Evolutionary conservation across 495 filamentous ascomycete genomes (phyloP).

Genomic region (Penicillium cosmopolitanum): DNA sequence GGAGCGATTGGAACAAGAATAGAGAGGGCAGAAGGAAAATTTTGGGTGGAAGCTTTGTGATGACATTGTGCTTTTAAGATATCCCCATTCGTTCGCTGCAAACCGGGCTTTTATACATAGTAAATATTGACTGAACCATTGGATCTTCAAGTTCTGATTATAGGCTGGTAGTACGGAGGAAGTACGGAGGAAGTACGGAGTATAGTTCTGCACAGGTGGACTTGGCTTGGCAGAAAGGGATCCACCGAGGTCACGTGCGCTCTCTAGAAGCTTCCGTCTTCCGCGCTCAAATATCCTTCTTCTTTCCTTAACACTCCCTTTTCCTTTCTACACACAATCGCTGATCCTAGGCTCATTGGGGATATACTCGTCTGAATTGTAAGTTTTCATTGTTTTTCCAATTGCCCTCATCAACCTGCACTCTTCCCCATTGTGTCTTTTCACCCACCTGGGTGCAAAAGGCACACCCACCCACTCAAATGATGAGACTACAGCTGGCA

Average conservation of each 20-base stretch:
- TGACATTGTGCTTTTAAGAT: constrained; percentile 27
- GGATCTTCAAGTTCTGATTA: no score
- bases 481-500: constrained; percentile 57
- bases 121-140: no score
- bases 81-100: constrained; percentile 37
- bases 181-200: no score
- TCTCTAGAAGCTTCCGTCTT: constrained; percentile 53
- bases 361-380: constrained; percentile 21
- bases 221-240: constrained; percentile 1
- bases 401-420: constrained; percentile 10
- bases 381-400: constrained; percentile 17
- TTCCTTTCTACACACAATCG: constrained; percentile 14
- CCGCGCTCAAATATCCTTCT: constrained; percentile 24
- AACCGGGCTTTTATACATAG: constrained; percentile 10
- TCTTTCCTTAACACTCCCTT: constrained; percentile 12
- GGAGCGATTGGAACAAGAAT: constrained; percentile 49
- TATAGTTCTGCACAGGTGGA: no score
- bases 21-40: constrained; percentile 7
- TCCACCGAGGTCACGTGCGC: constrained; percentile 34
- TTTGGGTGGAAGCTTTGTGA: background rate
- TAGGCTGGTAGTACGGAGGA: no score
- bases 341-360: constrained; percentile 12
- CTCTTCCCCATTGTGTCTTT: constrained; percentile 1
- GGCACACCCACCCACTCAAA: constrained; percentile 25
- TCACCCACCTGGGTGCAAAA: constrained; percentile 5